A percentile compares a stretch with the other conserved stretches of the same genome.
These are phyloP conservation scores for Aspergillus bridgeri DNA, from an alignment of 495 filamentous ascomycete genomes.

Conservation along the genomic window DNA sequence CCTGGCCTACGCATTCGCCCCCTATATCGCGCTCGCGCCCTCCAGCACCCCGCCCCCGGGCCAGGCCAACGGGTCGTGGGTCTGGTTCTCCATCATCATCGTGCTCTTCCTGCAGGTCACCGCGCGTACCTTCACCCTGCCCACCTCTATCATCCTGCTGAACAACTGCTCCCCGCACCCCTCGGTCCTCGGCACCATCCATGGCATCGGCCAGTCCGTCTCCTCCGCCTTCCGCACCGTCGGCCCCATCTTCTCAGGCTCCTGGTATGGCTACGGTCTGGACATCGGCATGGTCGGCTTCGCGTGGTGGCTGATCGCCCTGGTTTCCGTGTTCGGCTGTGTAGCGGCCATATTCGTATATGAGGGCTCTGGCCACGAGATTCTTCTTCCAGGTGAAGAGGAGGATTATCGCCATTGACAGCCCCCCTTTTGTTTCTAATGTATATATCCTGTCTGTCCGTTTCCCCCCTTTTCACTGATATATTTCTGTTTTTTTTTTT, in stretches of 20 bases:
- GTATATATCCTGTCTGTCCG: too few relatives aligned
- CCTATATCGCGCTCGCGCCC: slow-evolving; percentile 69
- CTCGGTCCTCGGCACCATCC: slow-evolving; percentile 73
- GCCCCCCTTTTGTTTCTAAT: too few relatives aligned
- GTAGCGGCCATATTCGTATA: slow-evolving; percentile 63
- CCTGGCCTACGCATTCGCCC: slow-evolving; percentile 65
- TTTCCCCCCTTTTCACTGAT: too few relatives aligned
- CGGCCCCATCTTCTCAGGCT: slow-evolving; percentile 69
- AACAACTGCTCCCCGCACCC: slow-evolving; percentile 85
- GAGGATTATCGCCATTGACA: slow-evolving; percentile 37
- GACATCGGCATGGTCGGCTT: slow-evolving; percentile 66
- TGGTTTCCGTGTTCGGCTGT: slow-evolving; percentile 59
- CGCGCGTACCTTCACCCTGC: slow-evolving; percentile 78
- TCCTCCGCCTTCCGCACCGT: slow-evolving; percentile 68
- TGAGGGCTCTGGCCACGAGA: slow-evolving; percentile 72
- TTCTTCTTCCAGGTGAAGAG: slow-evolving; percentile 63
- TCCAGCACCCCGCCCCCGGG: slow-evolving; percentile 55
- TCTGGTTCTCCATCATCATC: slow-evolving; percentile 66
- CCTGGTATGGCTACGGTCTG: slow-evolving; percentile 67
- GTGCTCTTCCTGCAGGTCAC: slow-evolving; percentile 71
- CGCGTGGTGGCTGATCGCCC: slow-evolving; percentile 72
- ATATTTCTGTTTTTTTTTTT: too few relatives aligned
- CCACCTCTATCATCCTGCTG: slow-evolving; percentile 71
- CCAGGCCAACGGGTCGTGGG: slow-evolving; percentile 59
- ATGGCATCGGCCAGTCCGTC: slow-evolving; percentile 76